Evolutionary conservation across 495 filamentous ascomycete genomes (phyloP), one percentile per base, ranked within the genome.

Genomic region (Talaromyces ruber): DNA sequence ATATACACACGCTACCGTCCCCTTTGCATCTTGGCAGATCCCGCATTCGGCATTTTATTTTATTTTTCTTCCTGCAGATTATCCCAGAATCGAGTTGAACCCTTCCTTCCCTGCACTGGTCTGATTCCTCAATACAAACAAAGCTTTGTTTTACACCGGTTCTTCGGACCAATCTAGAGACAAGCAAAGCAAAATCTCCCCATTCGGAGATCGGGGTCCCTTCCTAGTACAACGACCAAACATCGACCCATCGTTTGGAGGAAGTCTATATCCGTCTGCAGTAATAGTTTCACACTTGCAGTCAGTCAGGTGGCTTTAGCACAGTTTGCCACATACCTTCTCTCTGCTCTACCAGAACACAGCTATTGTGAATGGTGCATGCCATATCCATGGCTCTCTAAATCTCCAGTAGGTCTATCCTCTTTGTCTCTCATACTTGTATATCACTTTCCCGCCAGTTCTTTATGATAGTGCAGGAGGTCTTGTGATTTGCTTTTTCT

Each of bases 361-460:
- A 53, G 24, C 22, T 14, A 53, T 28, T 53, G 50, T 57, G 54
- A 57, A 34, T 57, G 54, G 26, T 34, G 8, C 18, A 18, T 34
- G 54, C n/a, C 54, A 57, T 30, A 21, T 28, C 51, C 26, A 57
- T 57, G 54, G 54, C 54, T 24, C 29, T 57, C 54, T 57, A 57
- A 55, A 54, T 9, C 29, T 30, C n/a, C 18, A 57, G 54, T 57
- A 57, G 54, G 54, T 57, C n/a, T 32, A 29, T 34, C 54, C 29
- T 57, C 12, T 22, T 22, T 57, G 14, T 34, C 22, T 45, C 57
- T 37, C 16, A 16, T 47, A 12, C 52, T 55, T 47, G 43, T 47
- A 47, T 47, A 21, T 47, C 12, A n/a, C 18, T 47, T 47, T 47
- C 21, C 18, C 21, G n/a, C 8, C 18, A 47, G 43, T 2, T 21